Evolutionary conservation across 1,284 basidiomycete genomes (phyloP), one percentile per base, ranked within the genome.

Genomic region (Schizophyllum commune): DNA sequence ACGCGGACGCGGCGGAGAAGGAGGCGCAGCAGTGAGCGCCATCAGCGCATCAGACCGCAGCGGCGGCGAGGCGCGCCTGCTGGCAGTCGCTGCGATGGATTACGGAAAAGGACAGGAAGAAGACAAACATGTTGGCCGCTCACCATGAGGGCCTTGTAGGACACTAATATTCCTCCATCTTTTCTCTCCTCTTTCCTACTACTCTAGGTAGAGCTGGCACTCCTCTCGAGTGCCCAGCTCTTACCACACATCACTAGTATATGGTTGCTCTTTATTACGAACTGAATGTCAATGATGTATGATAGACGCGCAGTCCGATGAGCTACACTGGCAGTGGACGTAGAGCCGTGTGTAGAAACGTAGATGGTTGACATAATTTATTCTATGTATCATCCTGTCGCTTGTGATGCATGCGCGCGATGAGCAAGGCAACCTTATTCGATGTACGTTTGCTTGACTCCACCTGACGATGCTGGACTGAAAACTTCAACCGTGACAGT

Each of bases 1-100:
- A 92, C 61, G 74, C 67, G 22, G 70, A 71, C 55, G 62, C 67
- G 17, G 55, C 58, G 34, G 62, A 61, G 32, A 32, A 20, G n/a
- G 19, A 22, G 33, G 13, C 27, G 27, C 27, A 27, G 27, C 27
- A 47, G 39, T 47, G 39, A 47, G 39, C 39, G 39, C 39, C 39
- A 13, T 17, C 39, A 47, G 13, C 39, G 39, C 9, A 47, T 47
- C 17, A 47, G 39, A 47, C 39, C 39, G 39, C 39, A 47, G 39
- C 39, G 17, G 39, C 17, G 39, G 39, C 39, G 17, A 13, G 39
- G 39, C 39, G 17, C 17, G 39, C 39, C 9, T 17, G 39, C 39
- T 17, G 13, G 13, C 13, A 2, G 13, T 11, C 39, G 39, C 39
- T 47, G 17, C 39, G 39, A 11, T 47, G 13, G 17, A 47, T 47